Base-by-base conservation (phyloP, 495 filamentous ascomycete genomes). In the Penicillium silybi region DNA sequence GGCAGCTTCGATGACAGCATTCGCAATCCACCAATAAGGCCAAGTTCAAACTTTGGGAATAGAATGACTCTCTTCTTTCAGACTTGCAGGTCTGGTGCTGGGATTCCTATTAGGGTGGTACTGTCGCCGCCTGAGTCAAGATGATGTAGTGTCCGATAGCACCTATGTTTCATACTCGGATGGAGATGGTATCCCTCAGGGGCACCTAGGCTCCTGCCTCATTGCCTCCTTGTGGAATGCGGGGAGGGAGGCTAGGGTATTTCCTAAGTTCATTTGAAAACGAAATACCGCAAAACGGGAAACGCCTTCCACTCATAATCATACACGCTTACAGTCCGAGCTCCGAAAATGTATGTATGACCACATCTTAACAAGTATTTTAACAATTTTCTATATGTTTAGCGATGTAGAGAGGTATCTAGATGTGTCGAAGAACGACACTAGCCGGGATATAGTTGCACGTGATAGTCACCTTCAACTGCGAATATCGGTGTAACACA, bases 171-270 rank as follows among this genome's bases (percentile, higher is more conserved):
- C 32, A 35, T 11, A 35, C 3, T 35, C 8, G 32, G 32, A 35
- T 8, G 10, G 32, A 35, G 10, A 35, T 3, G 3, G 32, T 35
- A n/a, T 35, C 22, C 6, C 22, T 23, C n/a, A n/a, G n/a, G n/a
- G n/a, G 22, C 22, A 23, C 22, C 22, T 23, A 6, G 22, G 13
- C 20, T 45, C 41, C 49, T 52, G 49, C 29, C 16, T 6, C 4
- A n/a, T 48, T 48, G 22, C 32, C 17, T 46, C 19, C 32, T 22
- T 52, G 11, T n/a, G 34, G 41, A 52, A 45, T 52, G 41, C 34
- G 41, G 34, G 19, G 41, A 44, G 34, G 19, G 41, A 44, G 32
- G 27, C 15, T 46, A 16, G 38, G 23, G 38, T 32, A 43, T 41
- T 50, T 15, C 17, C 25, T 2, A 6, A 23, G 22, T 23, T 23